phyloP scores from a whole-genome alignment of 2,329 filamentous ascomycete species.

The Fusarium xylarioides region DNA sequence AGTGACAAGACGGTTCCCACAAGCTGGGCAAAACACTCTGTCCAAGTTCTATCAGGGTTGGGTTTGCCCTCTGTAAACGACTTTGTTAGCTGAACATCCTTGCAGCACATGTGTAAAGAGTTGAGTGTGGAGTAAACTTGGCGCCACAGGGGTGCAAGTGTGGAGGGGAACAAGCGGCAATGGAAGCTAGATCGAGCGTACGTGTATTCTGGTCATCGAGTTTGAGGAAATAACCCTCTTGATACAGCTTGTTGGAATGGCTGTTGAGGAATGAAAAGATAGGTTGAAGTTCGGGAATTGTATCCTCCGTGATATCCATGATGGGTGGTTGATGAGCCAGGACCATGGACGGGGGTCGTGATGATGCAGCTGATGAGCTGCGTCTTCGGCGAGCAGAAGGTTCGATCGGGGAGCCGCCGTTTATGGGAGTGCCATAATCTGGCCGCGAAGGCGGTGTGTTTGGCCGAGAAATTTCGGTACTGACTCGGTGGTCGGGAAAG shows the following conservation, averaged over 20 bases:
- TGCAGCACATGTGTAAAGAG: constrained; percentile 10
- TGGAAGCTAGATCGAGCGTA: constrained; percentile 56
- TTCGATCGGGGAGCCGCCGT: constrained; percentile 54
- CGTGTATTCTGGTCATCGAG: constrained; percentile 92
- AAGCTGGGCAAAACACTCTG: constrained; percentile 95
- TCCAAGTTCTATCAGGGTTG: constrained; percentile 88
- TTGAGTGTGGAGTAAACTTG: constrained; percentile 17
- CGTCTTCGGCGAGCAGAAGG: constrained; percentile 57
- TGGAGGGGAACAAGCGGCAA: constrained; percentile 40
- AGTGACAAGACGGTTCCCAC: constrained; percentile 94
- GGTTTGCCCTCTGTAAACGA: constrained; percentile 77
- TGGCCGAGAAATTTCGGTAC: constrained; percentile 50
- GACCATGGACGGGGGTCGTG: constrained; percentile 85
- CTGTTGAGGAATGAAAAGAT: constrained; percentile 95
- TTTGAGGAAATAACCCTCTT: constrained; percentile 97
- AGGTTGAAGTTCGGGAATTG: constrained; percentile 89
- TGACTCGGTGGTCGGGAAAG: constrained; percentile 47
- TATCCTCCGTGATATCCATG: constrained; percentile 86
- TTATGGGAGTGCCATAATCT: constrained; percentile 55
- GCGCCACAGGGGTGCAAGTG: constrained; percentile 17
- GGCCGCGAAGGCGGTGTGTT: constrained; percentile 50
- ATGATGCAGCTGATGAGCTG: constrained; percentile 48
- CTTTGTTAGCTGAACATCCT: constrained; percentile 32
- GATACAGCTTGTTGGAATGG: constrained; percentile 95
- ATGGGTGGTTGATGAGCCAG: constrained; percentile 85